Evolutionary conservation across 805 yeast genomes (phyloP), one percentile per base, ranked within the genome.

Genomic region (Yarrowia sp.): DNA sequence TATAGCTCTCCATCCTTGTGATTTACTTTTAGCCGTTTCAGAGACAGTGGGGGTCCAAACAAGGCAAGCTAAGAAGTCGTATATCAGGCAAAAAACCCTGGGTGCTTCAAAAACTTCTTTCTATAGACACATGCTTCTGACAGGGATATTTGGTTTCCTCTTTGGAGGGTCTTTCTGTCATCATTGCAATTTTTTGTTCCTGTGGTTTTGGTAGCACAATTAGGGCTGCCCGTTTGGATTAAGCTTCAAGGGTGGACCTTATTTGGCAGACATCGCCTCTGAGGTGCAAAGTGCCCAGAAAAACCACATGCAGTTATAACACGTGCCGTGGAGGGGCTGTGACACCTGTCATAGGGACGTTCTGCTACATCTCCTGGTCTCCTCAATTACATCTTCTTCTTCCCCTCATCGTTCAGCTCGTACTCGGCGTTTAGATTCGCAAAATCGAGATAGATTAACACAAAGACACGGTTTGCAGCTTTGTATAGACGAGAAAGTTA

Each of bases 211-310:
- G 9, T 15, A n/a, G 40, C 42, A 14, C 46, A 55, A 9, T 30
- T 55, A 40, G 46, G 44, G 38, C 61, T 55, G 61, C 38, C 44
- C 46, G 61, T 55, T 55, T 39, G 46, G 12, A 24, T 55, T 55
- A 20, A 55, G 61, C 61, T 55, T 55, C 30, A 15, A 39, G 61
- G 61, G 61, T 55, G 46, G 38, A 55, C 61, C 61, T 55, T 55
- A 55, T 36, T 52, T 20, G 1, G 9, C 19, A 10, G 46, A 30
- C 61, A 55, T 55, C 61, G 61, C 61, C 61, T 20, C 61, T 55
- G 46, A 40, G 61, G 61, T 39, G 61, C 61, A 55, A 14, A 39
- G n/a, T 9, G 40, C 40, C 56, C 40, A 17, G 19, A 30, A 20
- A 47, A 24, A 47, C 52, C 38, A 47, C 38, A 30, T 47, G 52